phyloP scores from a whole-genome alignment of 768 basidiomycete genomes.

The Baorangia bicolor region DNA sequence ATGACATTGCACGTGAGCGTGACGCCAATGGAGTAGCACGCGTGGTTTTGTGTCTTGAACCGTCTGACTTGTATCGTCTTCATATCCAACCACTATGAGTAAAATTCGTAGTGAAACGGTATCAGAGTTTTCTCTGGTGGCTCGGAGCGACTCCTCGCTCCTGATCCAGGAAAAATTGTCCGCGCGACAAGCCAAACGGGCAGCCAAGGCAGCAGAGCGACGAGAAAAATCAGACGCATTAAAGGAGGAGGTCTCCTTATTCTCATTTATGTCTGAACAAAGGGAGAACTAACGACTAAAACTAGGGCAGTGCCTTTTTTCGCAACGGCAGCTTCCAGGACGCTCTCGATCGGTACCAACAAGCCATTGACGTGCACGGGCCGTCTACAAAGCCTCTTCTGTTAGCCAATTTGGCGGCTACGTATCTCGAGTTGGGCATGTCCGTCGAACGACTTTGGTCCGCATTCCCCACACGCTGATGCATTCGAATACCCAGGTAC shows the following conservation, averaged over 20 bases:
- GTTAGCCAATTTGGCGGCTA: constrained; percentile 42
- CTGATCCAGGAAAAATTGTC: constrained; percentile 4
- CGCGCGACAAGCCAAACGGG: constrained; percentile 14
- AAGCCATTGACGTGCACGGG: constrained; percentile 39
- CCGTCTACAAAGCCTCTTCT: constrained; percentile 33
- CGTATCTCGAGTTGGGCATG: constrained; percentile 44
- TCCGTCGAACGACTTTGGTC: constrained; percentile 4
- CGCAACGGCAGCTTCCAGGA: constrained; percentile 35
- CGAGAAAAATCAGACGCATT: constrained; percentile 23
- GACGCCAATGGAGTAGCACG: too few relatives aligned
- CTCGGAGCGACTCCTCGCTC: neutral
- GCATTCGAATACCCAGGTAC: constrained; percentile 17
- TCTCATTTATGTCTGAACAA: neutral
- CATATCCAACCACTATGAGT: neutral
- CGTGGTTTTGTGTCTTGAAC: neutral
- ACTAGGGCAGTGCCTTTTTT: constrained; percentile 47
- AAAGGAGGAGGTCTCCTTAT: constrained; percentile 29
- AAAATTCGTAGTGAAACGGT: neutral
- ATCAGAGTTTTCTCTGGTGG: neutral
- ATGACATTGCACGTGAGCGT: too few relatives aligned
- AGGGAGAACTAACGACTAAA: neutral
- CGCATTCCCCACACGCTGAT: neutral
- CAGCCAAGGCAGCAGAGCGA: constrained; percentile 20
- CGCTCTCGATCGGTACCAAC: constrained; percentile 42
- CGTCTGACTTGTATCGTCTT: neutral